These are phyloP conservation scores for Euclidium syriacum DNA, from an alignment of 345 rosid genomes.

Conservation along the genomic window DNA sequence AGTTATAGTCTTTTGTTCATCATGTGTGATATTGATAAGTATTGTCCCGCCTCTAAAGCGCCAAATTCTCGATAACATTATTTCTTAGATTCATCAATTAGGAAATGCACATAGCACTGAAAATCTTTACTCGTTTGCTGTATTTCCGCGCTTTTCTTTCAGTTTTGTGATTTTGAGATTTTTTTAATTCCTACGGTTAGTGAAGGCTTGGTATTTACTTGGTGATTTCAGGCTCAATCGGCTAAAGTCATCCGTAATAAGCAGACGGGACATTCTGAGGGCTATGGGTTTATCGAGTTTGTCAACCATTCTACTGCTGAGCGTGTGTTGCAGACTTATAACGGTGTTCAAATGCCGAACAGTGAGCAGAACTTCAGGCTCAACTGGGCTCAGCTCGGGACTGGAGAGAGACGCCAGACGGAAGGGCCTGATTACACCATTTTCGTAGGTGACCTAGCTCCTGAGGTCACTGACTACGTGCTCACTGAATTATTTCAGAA, in stretches of 20 bases:
- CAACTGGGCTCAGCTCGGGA: conserved; percentile 89
- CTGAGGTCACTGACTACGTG: conserved; percentile 71
- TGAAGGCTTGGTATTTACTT: not conserved
- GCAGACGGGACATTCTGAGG: conserved; percentile 58
- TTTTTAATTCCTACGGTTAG: not conserved
- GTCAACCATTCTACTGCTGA: conserved; percentile 65
- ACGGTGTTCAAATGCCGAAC: conserved; percentile 71
- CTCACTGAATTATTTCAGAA: conserved; percentile 69
- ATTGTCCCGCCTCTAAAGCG: not conserved
- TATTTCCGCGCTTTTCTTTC: not conserved
- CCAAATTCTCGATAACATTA: not conserved
- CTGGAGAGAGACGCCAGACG: conserved; percentile 81
- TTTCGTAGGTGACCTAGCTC: conserved; percentile 90
- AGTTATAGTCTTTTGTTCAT: not conserved
- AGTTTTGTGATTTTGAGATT: not conserved
- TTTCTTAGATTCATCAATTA: not conserved
- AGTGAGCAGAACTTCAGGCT: conserved; percentile 68
- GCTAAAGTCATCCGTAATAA: conserved; percentile 88
- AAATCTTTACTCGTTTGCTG: not conserved
- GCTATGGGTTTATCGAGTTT: conserved; percentile 91
- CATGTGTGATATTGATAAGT: too few species aligned
- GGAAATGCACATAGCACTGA: not conserved
- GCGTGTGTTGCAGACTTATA: conserved; percentile 65
- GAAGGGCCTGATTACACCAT: conserved; percentile 77
- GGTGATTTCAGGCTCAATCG: conserved; percentile 40